Percentiles rank a stretch among this genome's conserved stretches.
Evolutionary conservation across 2,329 filamentous ascomycete genomes (phyloP).

Genomic region (Apiospora marii): DNA sequence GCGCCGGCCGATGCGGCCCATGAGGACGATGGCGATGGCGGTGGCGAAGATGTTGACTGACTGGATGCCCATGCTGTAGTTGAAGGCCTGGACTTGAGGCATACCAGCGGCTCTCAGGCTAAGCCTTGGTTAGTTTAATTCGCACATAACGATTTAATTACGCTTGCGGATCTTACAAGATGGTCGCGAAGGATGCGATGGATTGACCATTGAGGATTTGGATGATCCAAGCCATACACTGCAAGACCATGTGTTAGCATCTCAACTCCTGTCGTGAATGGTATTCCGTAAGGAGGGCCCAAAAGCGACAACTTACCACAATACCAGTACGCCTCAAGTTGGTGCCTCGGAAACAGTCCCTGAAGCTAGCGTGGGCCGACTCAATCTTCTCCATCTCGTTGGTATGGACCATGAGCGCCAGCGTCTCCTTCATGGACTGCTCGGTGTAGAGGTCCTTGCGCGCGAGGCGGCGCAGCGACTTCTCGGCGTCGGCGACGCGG

Average conservation of each 20-base stretch:
- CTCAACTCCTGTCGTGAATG: neutral
- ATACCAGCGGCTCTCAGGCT: constrained; percentile 64
- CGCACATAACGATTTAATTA: accelerated
- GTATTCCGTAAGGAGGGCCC: too few relatives aligned
- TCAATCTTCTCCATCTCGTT: constrained; percentile 62
- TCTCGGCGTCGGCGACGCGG: constrained; percentile 49
- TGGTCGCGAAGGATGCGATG: constrained; percentile 70
- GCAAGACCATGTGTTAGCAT: neutral
- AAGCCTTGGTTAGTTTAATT: neutral
- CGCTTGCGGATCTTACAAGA: constrained; percentile 46
- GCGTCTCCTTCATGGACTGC: constrained; percentile 51
- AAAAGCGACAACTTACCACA: constrained; percentile 63
- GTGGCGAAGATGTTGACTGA: constrained; percentile 62
- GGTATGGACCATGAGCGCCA: constrained; percentile 65
- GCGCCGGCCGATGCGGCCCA: constrained; percentile 57
- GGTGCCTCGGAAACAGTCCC: constrained; percentile 58
- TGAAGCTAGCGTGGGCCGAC: constrained; percentile 56
- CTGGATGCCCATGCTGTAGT: constrained; percentile 60
- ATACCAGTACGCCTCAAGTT: constrained; percentile 64
- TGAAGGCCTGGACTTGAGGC: constrained; percentile 55
- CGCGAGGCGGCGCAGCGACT: constrained; percentile 53
- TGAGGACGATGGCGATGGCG: constrained; percentile 60
- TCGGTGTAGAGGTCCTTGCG: constrained; percentile 45
- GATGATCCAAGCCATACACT: constrained; percentile 48
- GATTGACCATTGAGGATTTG: constrained; percentile 71